These are phyloP conservation scores for Alternaria novae-zelandiae DNA, from an alignment of 2,329 filamentous ascomycete genomes.

Conservation along the genomic window DNA sequence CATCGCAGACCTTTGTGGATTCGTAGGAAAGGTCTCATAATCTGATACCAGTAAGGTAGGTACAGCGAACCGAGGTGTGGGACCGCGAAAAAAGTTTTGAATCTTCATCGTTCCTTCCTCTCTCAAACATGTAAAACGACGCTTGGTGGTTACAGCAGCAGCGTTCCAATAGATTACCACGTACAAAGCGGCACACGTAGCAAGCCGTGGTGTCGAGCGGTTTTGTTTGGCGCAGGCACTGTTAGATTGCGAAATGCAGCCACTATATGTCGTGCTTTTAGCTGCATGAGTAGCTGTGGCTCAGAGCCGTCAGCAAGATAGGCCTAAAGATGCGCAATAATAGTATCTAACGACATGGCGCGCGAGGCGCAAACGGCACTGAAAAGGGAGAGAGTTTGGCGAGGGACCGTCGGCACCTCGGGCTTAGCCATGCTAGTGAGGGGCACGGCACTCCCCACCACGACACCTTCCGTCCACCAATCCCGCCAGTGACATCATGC, in stretches of 20 bases:
- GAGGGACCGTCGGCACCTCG: constrained; percentile 23
- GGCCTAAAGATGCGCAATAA: constrained; percentile 1
- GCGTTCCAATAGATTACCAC: neutral
- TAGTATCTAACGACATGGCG: neutral
- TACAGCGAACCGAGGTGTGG: neutral
- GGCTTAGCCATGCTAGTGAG: constrained; percentile 16
- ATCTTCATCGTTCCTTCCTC: too few relatives aligned
- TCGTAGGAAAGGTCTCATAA: neutral
- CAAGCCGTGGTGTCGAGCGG: neutral
- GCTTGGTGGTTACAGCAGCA: neutral
- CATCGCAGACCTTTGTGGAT: too few relatives aligned
- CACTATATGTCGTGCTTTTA: constrained; percentile 27
- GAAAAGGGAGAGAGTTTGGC: constrained; percentile 5
- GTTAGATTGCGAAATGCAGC: constrained; percentile 16
- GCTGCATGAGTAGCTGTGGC: neutral
- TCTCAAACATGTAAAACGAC: neutral
- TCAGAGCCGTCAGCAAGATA: neutral
- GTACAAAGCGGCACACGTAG: neutral
- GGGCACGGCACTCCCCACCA: constrained; percentile 13
- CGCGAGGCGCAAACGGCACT: constrained; percentile 6
- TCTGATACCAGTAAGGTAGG: neutral
- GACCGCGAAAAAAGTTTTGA: neutral
- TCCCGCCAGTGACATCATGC: constrained; percentile 19
- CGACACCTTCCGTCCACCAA: constrained; percentile 1
- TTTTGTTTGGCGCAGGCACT: neutral